Evolutionary conservation across 164 flowering plant genomes (phyloP).

Genomic region (Liriodendron chinense): DNA sequence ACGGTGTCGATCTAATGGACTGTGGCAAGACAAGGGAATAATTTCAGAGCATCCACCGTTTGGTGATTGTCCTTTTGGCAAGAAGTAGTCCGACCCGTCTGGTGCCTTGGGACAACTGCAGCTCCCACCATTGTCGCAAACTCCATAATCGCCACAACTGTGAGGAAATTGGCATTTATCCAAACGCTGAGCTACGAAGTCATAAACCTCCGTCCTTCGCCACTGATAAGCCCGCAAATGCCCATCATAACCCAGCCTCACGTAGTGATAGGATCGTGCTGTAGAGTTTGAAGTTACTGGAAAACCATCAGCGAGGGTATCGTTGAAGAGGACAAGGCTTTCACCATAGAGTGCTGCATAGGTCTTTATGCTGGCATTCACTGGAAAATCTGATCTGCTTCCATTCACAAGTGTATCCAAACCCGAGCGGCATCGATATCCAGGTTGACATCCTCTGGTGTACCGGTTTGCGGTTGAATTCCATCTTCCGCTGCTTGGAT

Average conservation of each 20-base stretch:
- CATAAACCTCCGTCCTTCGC: constrained; percentile 14
- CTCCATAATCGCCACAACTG: constrained; percentile 28
- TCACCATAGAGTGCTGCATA: background rate
- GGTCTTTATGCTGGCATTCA: no score
- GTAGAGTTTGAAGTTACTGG: background rate
- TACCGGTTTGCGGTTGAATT: no score
- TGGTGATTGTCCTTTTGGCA: constrained; percentile 12
- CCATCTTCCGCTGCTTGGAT: background rate
- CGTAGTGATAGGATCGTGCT: constrained; percentile 9
- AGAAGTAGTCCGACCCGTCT: constrained; percentile 7
- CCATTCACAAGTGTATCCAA: background rate
- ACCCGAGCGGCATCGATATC: background rate
- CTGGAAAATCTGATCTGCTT: background rate
- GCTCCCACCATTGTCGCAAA: constrained; percentile 20
- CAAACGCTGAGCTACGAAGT: background rate
- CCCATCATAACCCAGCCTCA: constrained; percentile 32
- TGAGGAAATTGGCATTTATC: constrained; percentile 17
- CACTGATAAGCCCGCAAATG: constrained; percentile 29
- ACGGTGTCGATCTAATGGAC: constrained; percentile 8
- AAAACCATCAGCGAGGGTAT: background rate
- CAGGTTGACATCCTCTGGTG: no score
- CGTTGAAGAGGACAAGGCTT: background rate
- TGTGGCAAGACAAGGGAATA: constrained; percentile 13
- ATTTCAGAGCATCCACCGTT: constrained; percentile 19
- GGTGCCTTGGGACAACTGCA: constrained; percentile 21